phyloP scores from a whole-genome alignment of 2,329 filamentous ascomycete genomes.

The Karstenula rhodostoma region DNA sequence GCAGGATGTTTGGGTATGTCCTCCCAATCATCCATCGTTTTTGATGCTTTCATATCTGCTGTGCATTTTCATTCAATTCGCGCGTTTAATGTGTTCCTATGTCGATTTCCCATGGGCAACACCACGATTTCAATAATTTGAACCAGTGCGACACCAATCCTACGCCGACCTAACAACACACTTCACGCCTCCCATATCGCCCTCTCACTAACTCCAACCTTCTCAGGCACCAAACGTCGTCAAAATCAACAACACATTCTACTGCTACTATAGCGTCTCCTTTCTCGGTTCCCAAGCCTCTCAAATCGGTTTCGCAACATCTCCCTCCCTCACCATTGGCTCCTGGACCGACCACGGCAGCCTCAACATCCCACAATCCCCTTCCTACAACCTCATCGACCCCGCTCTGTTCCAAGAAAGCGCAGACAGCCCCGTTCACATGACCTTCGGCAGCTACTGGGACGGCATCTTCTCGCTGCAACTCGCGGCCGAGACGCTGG shows the following conservation, averaged over 20 bases:
- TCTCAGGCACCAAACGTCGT: conserved; percentile 68
- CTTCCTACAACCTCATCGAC: conserved; percentile 59
- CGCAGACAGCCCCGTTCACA: conserved; percentile 45
- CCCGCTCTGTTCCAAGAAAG: conserved; percentile 51
- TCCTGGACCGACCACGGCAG: conserved; percentile 68
- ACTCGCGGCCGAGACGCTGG: conserved; percentile 42
- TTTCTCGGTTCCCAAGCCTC: conserved; percentile 66
- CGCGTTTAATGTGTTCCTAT: no score
- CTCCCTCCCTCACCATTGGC: conserved; percentile 57
- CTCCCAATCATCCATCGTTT: neutral
- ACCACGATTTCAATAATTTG: no score
- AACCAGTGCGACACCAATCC: no score
- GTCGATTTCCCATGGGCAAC: no score
- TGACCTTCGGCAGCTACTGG: conserved; percentile 75
- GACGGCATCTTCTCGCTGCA: conserved; percentile 67
- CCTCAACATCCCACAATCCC: conserved; percentile 51
- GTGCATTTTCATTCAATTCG: no score
- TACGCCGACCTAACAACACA: no score
- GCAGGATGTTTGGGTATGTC: conserved; percentile 57
- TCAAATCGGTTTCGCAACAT: conserved; percentile 66
- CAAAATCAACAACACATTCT: conserved; percentile 63
- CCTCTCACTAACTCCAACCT: conserved; percentile 6
- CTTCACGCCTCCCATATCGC: neutral
- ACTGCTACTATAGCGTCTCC: conserved; percentile 69
- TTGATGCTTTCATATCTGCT: neutral